Base-by-base conservation (phyloP, 139 green algal genomes). In the Volvox reticuliferus region DNA sequence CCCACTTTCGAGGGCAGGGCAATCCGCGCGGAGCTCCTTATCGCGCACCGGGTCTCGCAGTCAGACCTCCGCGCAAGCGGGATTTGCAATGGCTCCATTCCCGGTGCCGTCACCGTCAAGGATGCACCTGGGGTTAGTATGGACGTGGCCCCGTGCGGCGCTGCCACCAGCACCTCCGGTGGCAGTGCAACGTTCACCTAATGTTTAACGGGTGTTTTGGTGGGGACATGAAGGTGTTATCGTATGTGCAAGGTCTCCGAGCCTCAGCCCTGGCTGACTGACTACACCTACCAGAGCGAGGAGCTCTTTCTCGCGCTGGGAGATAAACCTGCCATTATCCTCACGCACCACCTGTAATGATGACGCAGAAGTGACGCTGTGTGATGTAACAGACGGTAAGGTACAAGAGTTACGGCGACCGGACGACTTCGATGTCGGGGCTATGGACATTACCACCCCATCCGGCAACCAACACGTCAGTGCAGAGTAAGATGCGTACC, bases 301-400 rank as follows among this genome's bases (percentile, higher is more conserved):
- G 19, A 75, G 33, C 14, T 20, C 33, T 77, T 91, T 85, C 33
- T 91, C 87, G 26, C 87, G 75, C 62, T 91, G 87, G 0, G 76
- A 76, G 1, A 91, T 79, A 77, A 91, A 91, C 18, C 24, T 71
- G 75, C 87, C 87, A 18, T 16, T 91, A 2, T 91, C 87, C 30
- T 86, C 76, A 5, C 76, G 75, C 2, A 91, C 87, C 16, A 91
- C 62, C 86, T 89, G 83, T 0, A 86, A 20, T 61, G 65, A 73
- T 73, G 21, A 28, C 12, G 65, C 65, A 28, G 65, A 12, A 24
- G 65, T 55, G 44, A 14, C 5, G 9, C 44, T 55, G 44, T 55
- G 44, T 55, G 44, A 55, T 9, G 9, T 55, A 55, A 55, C 9
- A 9, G 44, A 55, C 9, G 44, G 44, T 14, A 55, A 9, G 5